Evolutionary conservation across 2,329 filamentous ascomycete species (phyloP).

Genomic region (Coniochaeta sp.): DNA sequence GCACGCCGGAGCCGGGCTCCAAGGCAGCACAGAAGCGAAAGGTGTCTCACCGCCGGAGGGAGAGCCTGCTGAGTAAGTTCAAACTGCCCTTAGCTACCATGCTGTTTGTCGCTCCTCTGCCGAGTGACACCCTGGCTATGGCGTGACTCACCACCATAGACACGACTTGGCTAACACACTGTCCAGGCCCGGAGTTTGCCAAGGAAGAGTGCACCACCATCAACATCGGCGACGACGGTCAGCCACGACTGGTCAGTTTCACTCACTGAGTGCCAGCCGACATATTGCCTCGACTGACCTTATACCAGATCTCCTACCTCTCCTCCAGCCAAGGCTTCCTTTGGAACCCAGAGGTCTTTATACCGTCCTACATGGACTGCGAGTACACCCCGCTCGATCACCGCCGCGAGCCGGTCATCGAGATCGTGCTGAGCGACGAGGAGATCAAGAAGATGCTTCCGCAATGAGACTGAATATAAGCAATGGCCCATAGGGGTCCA

Average conservation of each 20-base stretch:
- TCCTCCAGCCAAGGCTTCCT: slow-evolving; percentile 73
- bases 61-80: slow-evolving; percentile 53
- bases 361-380: slow-evolving; percentile 69
- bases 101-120: slow-evolving; percentile 7
- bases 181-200: slow-evolving; percentile 60
- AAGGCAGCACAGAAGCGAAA: slow-evolving; percentile 29
- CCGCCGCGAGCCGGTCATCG: slow-evolving; percentile 68
- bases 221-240: slow-evolving; percentile 67
- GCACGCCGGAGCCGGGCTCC: slow-evolving; percentile 29
- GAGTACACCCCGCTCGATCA: slow-evolving; percentile 70
- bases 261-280: background rate
- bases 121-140: background rate
- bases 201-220: slow-evolving; percentile 74
- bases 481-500: background rate
- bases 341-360: slow-evolving; percentile 82
- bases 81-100: background rate
- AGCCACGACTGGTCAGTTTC: slow-evolving; percentile 57
- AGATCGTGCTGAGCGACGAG: slow-evolving; percentile 71
- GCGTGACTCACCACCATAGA: background rate
- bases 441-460: slow-evolving; percentile 64
- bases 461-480: slow-evolving; percentile 32
- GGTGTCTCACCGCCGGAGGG: slow-evolving; percentile 46
- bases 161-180: background rate
- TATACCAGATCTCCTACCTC: slow-evolving; percentile 64
- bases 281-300: slow-evolving; percentile 7